A percentile compares a stretch with the other conserved stretches of the same genome.
Conservation (phyloP, 495 filamentous ascomycete species). For the Elaphomyces granulatus region DNA sequence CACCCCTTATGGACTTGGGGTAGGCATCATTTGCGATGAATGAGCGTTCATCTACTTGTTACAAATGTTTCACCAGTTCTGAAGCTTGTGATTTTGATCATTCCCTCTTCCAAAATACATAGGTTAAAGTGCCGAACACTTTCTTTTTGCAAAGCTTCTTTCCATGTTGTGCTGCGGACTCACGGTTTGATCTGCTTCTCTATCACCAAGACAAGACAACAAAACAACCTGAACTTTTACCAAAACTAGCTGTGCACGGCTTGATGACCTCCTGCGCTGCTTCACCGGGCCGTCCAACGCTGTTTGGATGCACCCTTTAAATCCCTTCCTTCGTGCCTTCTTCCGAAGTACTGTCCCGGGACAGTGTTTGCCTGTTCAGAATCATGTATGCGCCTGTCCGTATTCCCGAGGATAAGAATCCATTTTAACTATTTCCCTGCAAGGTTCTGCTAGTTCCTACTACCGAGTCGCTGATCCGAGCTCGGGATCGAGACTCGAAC, state of each 20-base stretch:
- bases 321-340: constrained; percentile 96
- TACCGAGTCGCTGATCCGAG: constrained; percentile 76
- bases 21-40: too few relatives aligned
- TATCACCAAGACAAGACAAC: too few relatives aligned
- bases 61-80: too few relatives aligned
- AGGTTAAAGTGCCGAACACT: too few relatives aligned
- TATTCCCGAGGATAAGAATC: background rate
- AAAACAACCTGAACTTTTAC: constrained; percentile 5
- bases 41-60: too few relatives aligned
- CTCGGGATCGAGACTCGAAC: constrained; percentile 78
- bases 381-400: constrained; percentile 47
- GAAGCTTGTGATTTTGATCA: too few relatives aligned
- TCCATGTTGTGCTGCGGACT: too few relatives aligned
- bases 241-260: constrained; percentile 17
- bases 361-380: constrained; percentile 85
- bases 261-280: constrained; percentile 28
- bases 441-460: constrained; percentile 86
- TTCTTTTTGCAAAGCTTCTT: too few relatives aligned
- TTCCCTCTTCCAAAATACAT: too few relatives aligned
- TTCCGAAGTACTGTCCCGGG: constrained; percentile 85
- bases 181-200: too few relatives aligned
- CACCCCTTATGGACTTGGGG: too few relatives aligned
- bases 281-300: constrained; percentile 33
- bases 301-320: constrained; percentile 96
- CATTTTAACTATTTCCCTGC: too few relatives aligned